Evolutionary conservation across 192 early-diverging fungal genomes (phyloP).

Genomic region (Globomyces pollinis-pini): DNA sequence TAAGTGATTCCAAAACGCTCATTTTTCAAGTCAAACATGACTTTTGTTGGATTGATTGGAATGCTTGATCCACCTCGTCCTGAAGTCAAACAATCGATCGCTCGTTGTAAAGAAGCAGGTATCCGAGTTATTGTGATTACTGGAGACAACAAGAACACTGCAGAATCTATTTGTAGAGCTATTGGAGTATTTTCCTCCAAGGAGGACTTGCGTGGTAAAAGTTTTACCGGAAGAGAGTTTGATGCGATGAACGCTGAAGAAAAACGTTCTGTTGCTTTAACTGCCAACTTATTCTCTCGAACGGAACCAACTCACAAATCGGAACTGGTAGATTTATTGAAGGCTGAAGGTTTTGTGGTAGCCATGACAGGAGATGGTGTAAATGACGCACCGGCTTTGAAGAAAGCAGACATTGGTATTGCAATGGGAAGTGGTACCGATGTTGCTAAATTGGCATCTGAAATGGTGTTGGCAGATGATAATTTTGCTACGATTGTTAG

Average conservation of each 20-base stretch:
- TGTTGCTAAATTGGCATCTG: slow-evolving; percentile 94
- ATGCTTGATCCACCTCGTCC: slow-evolving; percentile 98
- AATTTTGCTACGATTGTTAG: slow-evolving; percentile 98
- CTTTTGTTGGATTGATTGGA: slow-evolving; percentile 88
- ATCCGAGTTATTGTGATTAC: slow-evolving; percentile 98
- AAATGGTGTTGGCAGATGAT: slow-evolving; percentile 98
- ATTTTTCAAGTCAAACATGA: slow-evolving; percentile 53
- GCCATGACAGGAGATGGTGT: slow-evolving; percentile 99
- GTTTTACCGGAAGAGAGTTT: slow-evolving; percentile 93
- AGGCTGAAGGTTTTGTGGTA: slow-evolving; percentile 72
- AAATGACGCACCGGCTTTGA: slow-evolving; percentile 96
- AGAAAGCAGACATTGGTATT: slow-evolving; percentile 97
- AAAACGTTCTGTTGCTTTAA: slow-evolving; percentile 62
- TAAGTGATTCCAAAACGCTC: slow-evolving; percentile 15
- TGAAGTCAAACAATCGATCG: slow-evolving; percentile 77
- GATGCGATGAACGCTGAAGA: slow-evolving; percentile 69
- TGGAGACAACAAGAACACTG: slow-evolving; percentile 96
- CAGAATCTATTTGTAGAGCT: slow-evolving; percentile 87
- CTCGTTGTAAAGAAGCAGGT: slow-evolving; percentile 83
- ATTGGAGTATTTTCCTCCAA: slow-evolving; percentile 80
- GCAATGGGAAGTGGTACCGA: slow-evolving; percentile 99
- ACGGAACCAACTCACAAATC: slow-evolving; percentile 95
- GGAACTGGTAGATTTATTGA: slow-evolving; percentile 86
- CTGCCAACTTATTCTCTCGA: slow-evolving; percentile 83
- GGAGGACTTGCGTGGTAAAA: slow-evolving; percentile 57